phyloP scores from a whole-genome alignment of 129 eudicot species.

The Ambrosia trifida region DNA sequence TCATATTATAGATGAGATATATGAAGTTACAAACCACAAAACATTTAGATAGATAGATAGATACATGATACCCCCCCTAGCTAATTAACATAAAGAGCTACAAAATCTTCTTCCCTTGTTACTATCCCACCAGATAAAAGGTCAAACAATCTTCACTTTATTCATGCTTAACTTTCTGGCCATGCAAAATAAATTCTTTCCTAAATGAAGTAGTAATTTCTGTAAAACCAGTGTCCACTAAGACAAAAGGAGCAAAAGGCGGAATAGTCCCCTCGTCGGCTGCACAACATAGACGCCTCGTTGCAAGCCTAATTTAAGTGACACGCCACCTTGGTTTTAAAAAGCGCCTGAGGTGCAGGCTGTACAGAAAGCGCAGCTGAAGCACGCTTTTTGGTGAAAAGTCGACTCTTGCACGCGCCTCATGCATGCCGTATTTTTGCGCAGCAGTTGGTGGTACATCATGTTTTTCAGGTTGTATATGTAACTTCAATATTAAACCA shows the following conservation, averaged over 20 bases:
- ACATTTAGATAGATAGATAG: neutral
- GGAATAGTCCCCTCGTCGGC: neutral
- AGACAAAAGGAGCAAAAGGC: too few relatives aligned
- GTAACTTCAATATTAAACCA: too few relatives aligned
- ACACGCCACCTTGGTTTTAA: too few relatives aligned
- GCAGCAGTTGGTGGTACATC: too few relatives aligned
- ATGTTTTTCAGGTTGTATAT: too few relatives aligned
- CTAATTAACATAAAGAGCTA: neutral
- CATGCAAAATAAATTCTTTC: neutral
- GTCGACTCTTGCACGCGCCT: too few relatives aligned
- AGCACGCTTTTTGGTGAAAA: too few relatives aligned
- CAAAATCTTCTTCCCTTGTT: neutral
- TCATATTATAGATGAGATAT: neutral
- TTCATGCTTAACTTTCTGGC: neutral
- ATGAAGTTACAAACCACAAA: neutral
- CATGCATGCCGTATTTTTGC: too few relatives aligned
- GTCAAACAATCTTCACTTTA: neutral
- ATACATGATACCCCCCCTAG: neutral
- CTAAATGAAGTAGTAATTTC: neutral
- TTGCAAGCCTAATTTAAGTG: neutral
- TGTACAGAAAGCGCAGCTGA: too few relatives aligned
- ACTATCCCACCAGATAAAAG: neutral
- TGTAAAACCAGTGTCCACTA: too few relatives aligned
- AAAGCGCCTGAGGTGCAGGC: too few relatives aligned
- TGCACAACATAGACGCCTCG: neutral